Conservation (phyloP, 1,284 basidiomycete species). For the Uromyces viciae-fabae region DNA sequence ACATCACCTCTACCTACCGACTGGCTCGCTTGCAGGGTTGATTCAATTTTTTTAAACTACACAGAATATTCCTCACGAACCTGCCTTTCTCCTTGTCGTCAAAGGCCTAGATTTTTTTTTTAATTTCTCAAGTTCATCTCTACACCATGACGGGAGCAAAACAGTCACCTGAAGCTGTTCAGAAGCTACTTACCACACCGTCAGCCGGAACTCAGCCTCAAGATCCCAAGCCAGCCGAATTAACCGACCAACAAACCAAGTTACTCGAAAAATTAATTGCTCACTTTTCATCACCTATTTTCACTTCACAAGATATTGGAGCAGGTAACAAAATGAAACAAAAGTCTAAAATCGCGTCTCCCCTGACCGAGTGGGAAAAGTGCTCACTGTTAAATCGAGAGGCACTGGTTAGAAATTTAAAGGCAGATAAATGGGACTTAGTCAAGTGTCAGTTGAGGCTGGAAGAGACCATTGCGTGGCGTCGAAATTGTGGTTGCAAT, state of each 20-base stretch:
- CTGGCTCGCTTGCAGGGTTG: too few species aligned
- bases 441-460: constrained; percentile 53
- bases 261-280: constrained; percentile 48
- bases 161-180: too few species aligned
- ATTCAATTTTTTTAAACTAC: too few species aligned
- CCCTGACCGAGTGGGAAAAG: constrained; percentile 53
- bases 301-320: constrained; percentile 45
- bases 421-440: constrained; percentile 56
- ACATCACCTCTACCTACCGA: too few species aligned
- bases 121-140: too few species aligned
- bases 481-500: constrained; percentile 56
- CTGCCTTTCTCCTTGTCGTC: too few species aligned
- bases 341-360: constrained; percentile 12
- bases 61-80: too few species aligned
- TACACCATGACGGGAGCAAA: too few species aligned
- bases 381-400: constrained; percentile 52
- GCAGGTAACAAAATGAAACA: constrained; percentile 47
- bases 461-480: constrained; percentile 56
- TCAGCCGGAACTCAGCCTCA: background rate
- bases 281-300: constrained; percentile 48
- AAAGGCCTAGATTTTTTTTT: too few species aligned
- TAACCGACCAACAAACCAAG: constrained; percentile 14
- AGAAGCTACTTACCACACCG: constrained; percentile 2
- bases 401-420: constrained; percentile 54
- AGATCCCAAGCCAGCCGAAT: constrained; percentile 3